A percentile compares a stretch with the other conserved stretches of the same genome.
Conservation (phyloP, 2,329 filamentous ascomycete species). For the Corinectria fuckeliana region DNA sequence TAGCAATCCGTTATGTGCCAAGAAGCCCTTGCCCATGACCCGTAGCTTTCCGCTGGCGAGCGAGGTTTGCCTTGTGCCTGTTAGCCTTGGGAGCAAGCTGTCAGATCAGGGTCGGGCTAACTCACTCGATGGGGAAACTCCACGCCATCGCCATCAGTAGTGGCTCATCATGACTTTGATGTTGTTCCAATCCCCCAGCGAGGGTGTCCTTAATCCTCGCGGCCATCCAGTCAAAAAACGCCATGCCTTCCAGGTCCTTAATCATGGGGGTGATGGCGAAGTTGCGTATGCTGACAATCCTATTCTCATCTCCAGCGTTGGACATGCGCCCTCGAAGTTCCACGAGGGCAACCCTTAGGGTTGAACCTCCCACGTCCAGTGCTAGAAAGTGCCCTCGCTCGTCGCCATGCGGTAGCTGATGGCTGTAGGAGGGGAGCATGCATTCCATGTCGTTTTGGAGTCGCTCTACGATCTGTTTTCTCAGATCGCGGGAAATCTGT, state of each 20-base stretch:
- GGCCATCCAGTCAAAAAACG: constrained; percentile 74
- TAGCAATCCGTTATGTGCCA: constrained; percentile 62
- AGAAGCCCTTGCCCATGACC: constrained; percentile 71
- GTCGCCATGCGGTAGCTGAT: constrained; percentile 65
- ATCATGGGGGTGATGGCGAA: constrained; percentile 64
- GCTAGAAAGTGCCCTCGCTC: constrained; percentile 67
- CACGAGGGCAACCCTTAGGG: constrained; percentile 68
- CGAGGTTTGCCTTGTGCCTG: constrained; percentile 64
- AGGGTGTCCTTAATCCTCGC: constrained; percentile 64
- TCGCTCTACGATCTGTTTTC: constrained; percentile 60
- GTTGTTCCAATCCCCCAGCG: constrained; percentile 48
- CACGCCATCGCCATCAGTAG: constrained; percentile 69
- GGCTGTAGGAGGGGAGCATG: constrained; percentile 72
- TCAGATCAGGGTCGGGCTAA: constrained; percentile 20
- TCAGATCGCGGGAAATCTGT: constrained; percentile 56
- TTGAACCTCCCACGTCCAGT: constrained; percentile 74
- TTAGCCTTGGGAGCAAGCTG: constrained; percentile 29
- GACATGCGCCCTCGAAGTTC: constrained; percentile 58
- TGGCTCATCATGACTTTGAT: constrained; percentile 47
- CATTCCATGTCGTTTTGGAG: constrained; percentile 60
- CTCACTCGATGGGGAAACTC: constrained; percentile 75
- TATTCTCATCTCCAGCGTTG: constrained; percentile 48
- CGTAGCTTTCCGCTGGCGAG: constrained; percentile 64
- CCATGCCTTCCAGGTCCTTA: constrained; percentile 63
- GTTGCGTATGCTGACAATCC: constrained; percentile 60